Percentiles rank a stretch among this genome's conserved stretches.
Evolutionary conservation across 83 land plant genomes (phyloP).

Genomic region (Picea engelmannii): DNA sequence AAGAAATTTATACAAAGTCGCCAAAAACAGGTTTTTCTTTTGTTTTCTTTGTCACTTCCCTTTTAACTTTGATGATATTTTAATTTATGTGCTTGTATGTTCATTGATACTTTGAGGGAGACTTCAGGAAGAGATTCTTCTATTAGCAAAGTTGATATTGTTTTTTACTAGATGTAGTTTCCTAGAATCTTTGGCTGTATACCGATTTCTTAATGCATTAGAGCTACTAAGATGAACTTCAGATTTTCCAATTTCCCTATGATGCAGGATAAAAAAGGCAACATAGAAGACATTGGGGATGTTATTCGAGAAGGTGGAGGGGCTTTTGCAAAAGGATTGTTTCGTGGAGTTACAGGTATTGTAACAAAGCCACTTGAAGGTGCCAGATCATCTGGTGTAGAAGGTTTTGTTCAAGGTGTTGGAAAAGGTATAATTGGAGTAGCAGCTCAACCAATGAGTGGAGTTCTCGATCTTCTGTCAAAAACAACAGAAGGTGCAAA

Average conservation of each 20-base stretch:
- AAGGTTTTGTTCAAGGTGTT: conserved; percentile 99
- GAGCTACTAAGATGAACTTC: neutral
- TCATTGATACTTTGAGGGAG: neutral
- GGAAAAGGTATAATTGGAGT: conserved; percentile 98
- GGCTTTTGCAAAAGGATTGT: conserved; percentile 93
- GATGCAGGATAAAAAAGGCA: conserved; percentile 81
- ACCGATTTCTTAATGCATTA: neutral
- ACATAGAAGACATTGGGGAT: conserved; percentile 91
- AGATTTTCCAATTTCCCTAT: neutral
- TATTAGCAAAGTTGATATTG: neutral
- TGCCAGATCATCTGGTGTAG: conserved; percentile 95
- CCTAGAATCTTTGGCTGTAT: neutral
- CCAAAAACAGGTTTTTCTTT: conserved; percentile 71
- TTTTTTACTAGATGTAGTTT: neutral
- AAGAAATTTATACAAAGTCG: conserved; percentile 96
- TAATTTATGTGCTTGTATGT: neutral
- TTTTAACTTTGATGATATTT: neutral
- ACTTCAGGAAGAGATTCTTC: neutral
- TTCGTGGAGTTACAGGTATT: conserved; percentile 97
- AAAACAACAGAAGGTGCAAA: conserved; percentile 99
- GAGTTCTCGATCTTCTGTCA: conserved; percentile 92
- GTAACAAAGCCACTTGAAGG: conserved; percentile 99
- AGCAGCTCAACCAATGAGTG: conserved; percentile 98
- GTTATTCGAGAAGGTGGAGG: conserved; percentile 99
- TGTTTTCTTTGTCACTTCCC: neutral